Evolutionary conservation across 306 rosid species (phyloP).

Genomic region (Arachis hypogaea): DNA sequence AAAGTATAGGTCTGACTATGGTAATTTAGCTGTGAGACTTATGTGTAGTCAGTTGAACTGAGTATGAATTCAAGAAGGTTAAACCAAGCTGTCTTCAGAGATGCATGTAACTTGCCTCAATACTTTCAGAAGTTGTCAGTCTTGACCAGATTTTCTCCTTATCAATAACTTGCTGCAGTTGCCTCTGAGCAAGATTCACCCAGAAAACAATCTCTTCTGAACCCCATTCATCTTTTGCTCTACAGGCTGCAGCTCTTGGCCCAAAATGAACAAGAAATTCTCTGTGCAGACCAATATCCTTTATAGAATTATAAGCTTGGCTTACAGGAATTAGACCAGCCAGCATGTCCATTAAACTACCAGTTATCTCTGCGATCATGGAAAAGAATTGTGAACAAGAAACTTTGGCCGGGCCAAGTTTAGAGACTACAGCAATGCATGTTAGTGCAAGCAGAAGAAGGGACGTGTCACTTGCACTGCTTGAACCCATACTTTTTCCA

Average conservation of each 20-base stretch:
- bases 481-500: constrained; percentile 58
- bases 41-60: not conserved
- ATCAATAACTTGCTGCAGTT: constrained; percentile 82
- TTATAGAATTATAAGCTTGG: constrained; percentile 78
- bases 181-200: constrained; percentile 86
- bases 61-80: constrained; percentile 22
- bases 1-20: constrained; percentile 4
- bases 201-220: constrained; percentile 93
- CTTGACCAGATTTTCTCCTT: constrained; percentile 98
- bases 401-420: constrained; percentile 87
- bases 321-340: constrained; percentile 71
- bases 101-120: constrained; percentile 68
- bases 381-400: constrained; percentile 87
- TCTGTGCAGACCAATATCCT: constrained; percentile 74
- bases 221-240: constrained; percentile 72
- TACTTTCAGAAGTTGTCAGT: constrained; percentile 94
- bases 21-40: constrained; percentile 12
- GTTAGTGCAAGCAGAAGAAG: constrained; percentile 85
- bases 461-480: constrained; percentile 58
- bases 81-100: constrained; percentile 40
- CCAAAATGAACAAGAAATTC: constrained; percentile 96
- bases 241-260: constrained; percentile 83
- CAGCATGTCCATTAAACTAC: constrained; percentile 94
- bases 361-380: constrained; percentile 72
- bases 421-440: constrained; percentile 81